phyloP scores from a whole-genome alignment of 2,329 filamentous ascomycete genomes.

The Chaetothyriales sp. region DNA sequence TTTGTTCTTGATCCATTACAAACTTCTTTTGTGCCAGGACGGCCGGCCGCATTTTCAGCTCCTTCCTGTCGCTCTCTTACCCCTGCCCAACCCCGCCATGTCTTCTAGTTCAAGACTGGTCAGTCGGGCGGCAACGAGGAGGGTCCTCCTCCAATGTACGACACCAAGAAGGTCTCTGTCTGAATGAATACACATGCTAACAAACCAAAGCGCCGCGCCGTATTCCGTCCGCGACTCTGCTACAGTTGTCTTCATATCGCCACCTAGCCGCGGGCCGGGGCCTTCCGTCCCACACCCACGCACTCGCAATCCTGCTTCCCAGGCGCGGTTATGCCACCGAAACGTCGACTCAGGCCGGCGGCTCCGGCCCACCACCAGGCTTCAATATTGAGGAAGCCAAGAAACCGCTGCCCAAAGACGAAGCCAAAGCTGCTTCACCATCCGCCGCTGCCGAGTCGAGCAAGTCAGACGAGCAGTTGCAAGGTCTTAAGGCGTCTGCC shows the following conservation, averaged over 20 bases:
- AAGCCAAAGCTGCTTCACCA: conserved; percentile 18
- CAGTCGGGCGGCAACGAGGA: conserved; percentile 16
- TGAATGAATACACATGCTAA: not conserved
- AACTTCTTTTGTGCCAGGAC: not conserved
- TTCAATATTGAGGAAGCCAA: conserved; percentile 85
- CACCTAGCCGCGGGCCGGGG: not conserved
- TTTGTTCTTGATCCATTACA: conserved; percentile 3
- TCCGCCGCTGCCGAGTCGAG: conserved; percentile 14
- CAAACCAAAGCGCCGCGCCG: not conserved
- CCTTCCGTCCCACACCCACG: conserved; percentile 15
- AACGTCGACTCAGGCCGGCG: conserved; percentile 36
- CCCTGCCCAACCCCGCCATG: conserved; percentile 6
- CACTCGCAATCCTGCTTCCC: conserved; percentile 45
- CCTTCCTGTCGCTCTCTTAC: not conserved
- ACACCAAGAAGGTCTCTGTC: not conserved
- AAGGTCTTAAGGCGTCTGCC: conserved; percentile 25
- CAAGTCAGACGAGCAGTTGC: conserved; percentile 20
- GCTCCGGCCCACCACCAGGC: conserved; percentile 64
- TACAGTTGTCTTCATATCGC: not conserved
- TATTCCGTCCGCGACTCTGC: not conserved
- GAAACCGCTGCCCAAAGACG: conserved; percentile 58
- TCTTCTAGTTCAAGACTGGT: conserved; percentile 17
- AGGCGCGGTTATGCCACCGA: conserved; percentile 43
- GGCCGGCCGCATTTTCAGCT: not conserved
- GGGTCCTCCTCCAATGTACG: conserved; percentile 13